Conservation (phyloP, 805 yeast species). For the Lachancea mirantina region DNA sequence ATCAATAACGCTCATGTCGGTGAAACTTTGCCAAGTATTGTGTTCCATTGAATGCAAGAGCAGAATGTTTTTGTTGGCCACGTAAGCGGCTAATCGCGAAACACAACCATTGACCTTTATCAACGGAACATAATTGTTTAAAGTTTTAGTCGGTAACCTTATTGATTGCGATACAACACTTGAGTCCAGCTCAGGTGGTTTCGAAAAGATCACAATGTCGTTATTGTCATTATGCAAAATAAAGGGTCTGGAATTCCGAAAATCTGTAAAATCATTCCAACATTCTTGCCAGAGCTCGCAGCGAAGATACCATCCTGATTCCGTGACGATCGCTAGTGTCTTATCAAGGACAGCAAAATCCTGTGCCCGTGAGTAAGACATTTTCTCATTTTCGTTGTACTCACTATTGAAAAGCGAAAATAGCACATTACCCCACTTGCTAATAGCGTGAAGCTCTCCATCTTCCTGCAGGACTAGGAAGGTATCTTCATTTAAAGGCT, state of each 20-base stretch:
- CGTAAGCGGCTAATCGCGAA: slow-evolving; percentile 23
- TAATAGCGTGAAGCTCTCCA: slow-evolving; percentile 19
- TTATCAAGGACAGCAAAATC: slow-evolving; percentile 16
- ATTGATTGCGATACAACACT: slow-evolving; percentile 20
- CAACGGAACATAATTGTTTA: slow-evolving; percentile 24
- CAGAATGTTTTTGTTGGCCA: slow-evolving; percentile 28
- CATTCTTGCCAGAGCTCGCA: slow-evolving; percentile 27
- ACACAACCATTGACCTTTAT: slow-evolving; percentile 19
- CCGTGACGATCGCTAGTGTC: slow-evolving; percentile 13
- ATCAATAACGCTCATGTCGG: slow-evolving; percentile 19
- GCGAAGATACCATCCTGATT: slow-evolving; percentile 19
- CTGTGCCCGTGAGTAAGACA: slow-evolving; percentile 12
- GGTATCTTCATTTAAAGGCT: slow-evolving; percentile 14
- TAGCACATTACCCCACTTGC: slow-evolving; percentile 25
- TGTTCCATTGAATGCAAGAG: slow-evolving; percentile 25
- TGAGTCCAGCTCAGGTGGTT: slow-evolving; percentile 17
- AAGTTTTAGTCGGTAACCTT: slow-evolving; percentile 27
- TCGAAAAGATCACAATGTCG: slow-evolving; percentile 25
- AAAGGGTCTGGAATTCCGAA: slow-evolving; percentile 17
- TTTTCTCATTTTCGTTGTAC: slow-evolving; percentile 6
- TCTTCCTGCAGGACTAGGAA: slow-evolving; percentile 18
- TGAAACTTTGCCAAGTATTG: slow-evolving; percentile 24
- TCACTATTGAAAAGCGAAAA: slow-evolving; percentile 20
- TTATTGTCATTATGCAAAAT: slow-evolving; percentile 22
- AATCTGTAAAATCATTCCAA: slow-evolving; percentile 16